These are phyloP conservation scores for Aspergillus coremiiformis DNA, from an alignment of 495 filamentous ascomycete species.

Conservation along the genomic window DNA sequence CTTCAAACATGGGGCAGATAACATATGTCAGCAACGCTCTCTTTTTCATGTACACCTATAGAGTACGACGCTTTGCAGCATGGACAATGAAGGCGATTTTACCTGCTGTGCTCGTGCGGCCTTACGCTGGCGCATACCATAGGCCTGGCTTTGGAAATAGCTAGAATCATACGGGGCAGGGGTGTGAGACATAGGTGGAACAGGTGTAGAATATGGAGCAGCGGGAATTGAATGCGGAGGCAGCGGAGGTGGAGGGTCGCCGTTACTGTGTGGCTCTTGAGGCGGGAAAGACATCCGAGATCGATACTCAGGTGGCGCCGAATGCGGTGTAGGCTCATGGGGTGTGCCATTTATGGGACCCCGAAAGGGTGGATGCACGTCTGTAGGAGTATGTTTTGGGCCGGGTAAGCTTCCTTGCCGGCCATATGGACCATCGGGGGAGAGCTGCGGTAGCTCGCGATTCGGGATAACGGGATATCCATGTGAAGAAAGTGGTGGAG, in stretches of 20 bases:
- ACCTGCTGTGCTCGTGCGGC: conserved; percentile 39
- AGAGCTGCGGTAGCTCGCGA: conserved; percentile 37
- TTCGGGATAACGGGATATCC: conserved; percentile 27
- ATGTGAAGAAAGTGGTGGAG: conserved; percentile 26
- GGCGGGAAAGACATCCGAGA: conserved; percentile 29
- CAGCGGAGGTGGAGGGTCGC: conserved; percentile 20
- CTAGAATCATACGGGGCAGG: conserved; percentile 25
- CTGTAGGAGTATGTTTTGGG: conserved; percentile 22
- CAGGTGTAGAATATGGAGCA: conserved; percentile 26
- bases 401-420: conserved; percentile 30
- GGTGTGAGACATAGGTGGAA: conserved; percentile 19
- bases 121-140: conserved; percentile 35
- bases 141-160: conserved; percentile 29
- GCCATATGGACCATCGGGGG: conserved; percentile 30
- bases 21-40: conserved; percentile 1
- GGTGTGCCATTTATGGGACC: conserved; percentile 29
- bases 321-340: conserved; percentile 31
- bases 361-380: conserved; percentile 24
- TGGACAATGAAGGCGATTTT: conserved; percentile 5
- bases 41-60: neutral
- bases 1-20: conserved; percentile 21
- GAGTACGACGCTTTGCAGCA: neutral
- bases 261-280: conserved; percentile 21
- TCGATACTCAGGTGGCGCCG: conserved; percentile 34
- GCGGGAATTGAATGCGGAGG: conserved; percentile 18